Evolutionary conservation across 345 rosid species (phyloP).

Genomic region (Eucalyptus pumila): DNA sequence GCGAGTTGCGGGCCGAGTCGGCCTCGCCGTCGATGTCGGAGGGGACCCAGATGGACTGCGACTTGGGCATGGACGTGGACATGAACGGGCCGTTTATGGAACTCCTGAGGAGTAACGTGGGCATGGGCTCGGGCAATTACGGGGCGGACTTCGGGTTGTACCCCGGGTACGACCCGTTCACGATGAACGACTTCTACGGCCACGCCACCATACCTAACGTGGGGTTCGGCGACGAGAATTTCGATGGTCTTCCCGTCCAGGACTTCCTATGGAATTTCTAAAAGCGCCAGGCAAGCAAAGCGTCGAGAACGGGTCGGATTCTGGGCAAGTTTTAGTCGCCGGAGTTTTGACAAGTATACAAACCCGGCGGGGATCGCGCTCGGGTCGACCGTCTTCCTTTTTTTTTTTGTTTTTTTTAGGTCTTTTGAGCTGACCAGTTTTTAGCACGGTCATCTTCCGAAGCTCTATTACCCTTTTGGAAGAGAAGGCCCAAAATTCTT

Average conservation of each 20-base stretch:
- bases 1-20: constrained; percentile 16
- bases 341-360: background rate
- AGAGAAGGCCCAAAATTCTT: background rate
- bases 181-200: constrained; percentile 13
- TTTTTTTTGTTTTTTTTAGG: accelerated
- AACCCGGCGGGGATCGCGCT: background rate
- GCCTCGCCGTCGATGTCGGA: constrained; percentile 24
- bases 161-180: constrained; percentile 39
- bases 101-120: background rate
- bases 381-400: background rate
- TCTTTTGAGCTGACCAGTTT: background rate
- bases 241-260: constrained; percentile 8
- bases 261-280: constrained; percentile 62
- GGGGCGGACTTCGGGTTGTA: constrained; percentile 32
- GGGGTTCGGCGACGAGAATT: constrained; percentile 14
- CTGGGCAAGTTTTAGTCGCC: constrained; percentile 5
- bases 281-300: background rate
- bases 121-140: constrained; percentile 10
- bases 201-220: background rate
- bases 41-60: constrained; percentile 20
- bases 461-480: background rate
- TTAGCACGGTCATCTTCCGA: background rate
- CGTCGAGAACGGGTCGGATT: background rate
- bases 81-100: constrained; percentile 10
- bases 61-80: background rate